Percentiles rank a stretch among this genome's conserved stretches.
These are phyloP conservation scores for Tuber brumale DNA, from an alignment of 495 filamentous ascomycete genomes.

Conservation along the genomic window DNA sequence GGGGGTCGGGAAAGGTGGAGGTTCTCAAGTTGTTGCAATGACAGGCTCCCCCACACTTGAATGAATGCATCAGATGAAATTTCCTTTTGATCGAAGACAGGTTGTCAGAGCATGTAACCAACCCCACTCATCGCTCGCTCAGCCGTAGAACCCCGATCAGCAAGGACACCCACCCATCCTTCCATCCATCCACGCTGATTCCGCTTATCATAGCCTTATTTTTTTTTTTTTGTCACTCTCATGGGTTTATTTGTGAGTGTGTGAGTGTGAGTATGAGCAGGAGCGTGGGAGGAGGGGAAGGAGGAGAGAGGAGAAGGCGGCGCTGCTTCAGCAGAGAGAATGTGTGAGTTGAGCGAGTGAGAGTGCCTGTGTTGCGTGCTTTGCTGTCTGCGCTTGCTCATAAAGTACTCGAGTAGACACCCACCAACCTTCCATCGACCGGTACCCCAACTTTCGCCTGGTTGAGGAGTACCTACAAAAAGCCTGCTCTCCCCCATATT, in stretches of 20 bases:
- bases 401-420: background rate
- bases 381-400: slow-evolving; percentile 20
- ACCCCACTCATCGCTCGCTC: slow-evolving; percentile 37
- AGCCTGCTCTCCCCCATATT: slow-evolving; percentile 24
- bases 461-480: slow-evolving; percentile 19
- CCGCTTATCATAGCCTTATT: slow-evolving; percentile 20
- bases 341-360: background rate
- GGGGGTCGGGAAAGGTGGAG: slow-evolving; percentile 11
- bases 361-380: slow-evolving; percentile 23
- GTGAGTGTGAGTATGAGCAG: background rate
- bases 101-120: slow-evolving; percentile 27
- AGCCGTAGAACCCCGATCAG: slow-evolving; percentile 35
- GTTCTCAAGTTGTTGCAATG: slow-evolving; percentile 18
- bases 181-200: slow-evolving; percentile 16
- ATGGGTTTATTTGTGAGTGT: background rate
- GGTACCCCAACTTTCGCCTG: background rate
- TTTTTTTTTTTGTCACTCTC: background rate
- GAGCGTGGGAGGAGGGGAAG: background rate
- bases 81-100: slow-evolving; percentile 35
- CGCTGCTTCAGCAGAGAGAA: background rate
- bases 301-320: too few species aligned
- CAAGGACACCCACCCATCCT: slow-evolving; percentile 23
- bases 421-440: background rate
- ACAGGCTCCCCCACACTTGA: slow-evolving; percentile 33
- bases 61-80: slow-evolving; percentile 36